Evolutionary conservation across 139 green algal species (phyloP), one percentile per base, ranked within the genome.

Genomic region (Coelastrella sp.): DNA sequence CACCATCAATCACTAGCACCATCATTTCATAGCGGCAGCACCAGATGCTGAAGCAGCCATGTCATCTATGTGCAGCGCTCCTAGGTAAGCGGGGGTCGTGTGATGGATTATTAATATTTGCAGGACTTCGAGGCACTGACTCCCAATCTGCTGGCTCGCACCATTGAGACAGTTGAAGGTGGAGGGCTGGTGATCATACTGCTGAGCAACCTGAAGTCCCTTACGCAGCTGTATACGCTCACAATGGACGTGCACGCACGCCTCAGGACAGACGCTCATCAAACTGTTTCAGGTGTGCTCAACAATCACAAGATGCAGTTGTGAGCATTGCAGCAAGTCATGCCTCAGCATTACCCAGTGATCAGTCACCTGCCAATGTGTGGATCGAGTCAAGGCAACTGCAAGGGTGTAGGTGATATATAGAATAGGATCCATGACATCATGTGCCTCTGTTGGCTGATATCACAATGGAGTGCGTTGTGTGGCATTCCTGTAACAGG

Each of bases 91-190:
- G n/a, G n/a, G n/a, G n/a, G n/a, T n/a, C n/a, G n/a, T n/a, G n/a
- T n/a, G n/a, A n/a, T n/a, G n/a, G n/a, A n/a, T n/a, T n/a, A n/a
- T n/a, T n/a, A n/a, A n/a, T n/a, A n/a, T n/a, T 14, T 75, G 49
- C 96, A 99, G 96, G 98, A 99, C 92, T 99, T 99, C 95, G 98
- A 99, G 94, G 97, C 97, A 4, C 85, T 99, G n/a, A 99, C 97
- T 0, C 98, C 98, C 82, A 99, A 99, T 92, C 93, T 99, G 82
- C 93, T 99, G 90, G 98, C 98, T 0, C 95, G 97, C 75, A 99
- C 98, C 0, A 96, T 99, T 6, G 98, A 99, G 96, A 99, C 98
- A 6, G 98, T 99, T 75, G 98, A 99, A 93, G 98, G 98, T 66
- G 98, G 98, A 49, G 98, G 98, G 74, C 93, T 99, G 57, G 93